Conservation (phyloP, 768 basidiomycete genomes). For the Pluteus cervinus region DNA sequence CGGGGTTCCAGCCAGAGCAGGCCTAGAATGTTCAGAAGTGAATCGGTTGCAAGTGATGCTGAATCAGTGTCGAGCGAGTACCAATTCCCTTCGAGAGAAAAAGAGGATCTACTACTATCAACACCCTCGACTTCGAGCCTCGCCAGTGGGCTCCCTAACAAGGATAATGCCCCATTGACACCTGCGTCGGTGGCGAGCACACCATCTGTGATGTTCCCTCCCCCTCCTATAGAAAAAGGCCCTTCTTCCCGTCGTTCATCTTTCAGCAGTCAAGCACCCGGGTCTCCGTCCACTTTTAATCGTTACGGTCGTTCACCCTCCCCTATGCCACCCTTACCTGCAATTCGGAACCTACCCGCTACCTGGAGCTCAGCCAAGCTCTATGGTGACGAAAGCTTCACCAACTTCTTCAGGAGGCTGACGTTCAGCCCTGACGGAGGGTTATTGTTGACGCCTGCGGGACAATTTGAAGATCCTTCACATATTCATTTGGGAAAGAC, state of each 20-base stretch:
- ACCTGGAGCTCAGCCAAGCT: slow-evolving; percentile 65
- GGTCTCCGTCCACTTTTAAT: slow-evolving; percentile 53
- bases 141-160: too few species aligned
- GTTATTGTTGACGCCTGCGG: slow-evolving; percentile 90
- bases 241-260: slow-evolving; percentile 55
- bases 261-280: slow-evolving; percentile 79
- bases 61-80: slow-evolving; percentile 47
- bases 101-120: slow-evolving; percentile 35
- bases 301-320: slow-evolving; percentile 81
- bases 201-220: slow-evolving; percentile 63
- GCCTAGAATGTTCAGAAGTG: slow-evolving; percentile 51
- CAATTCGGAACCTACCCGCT: slow-evolving; percentile 69
- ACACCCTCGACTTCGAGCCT: slow-evolving; percentile 14
- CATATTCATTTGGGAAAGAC: too few species aligned
- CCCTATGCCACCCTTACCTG: slow-evolving; percentile 89
- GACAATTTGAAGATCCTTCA: slow-evolving; percentile 92
- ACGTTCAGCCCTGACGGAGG: slow-evolving; percentile 95
- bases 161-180: slow-evolving; percentile 42
- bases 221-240: slow-evolving; percentile 52
- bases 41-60: slow-evolving; percentile 70
- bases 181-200: slow-evolving; percentile 67
- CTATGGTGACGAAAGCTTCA: slow-evolving; percentile 93
- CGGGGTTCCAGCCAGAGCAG: slow-evolving; percentile 62
- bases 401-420: slow-evolving; percentile 92
- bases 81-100: slow-evolving; percentile 41